These are phyloP conservation scores for Diutina catenulata DNA, from an alignment of 1,139 yeast species.

Conservation along the genomic window DNA sequence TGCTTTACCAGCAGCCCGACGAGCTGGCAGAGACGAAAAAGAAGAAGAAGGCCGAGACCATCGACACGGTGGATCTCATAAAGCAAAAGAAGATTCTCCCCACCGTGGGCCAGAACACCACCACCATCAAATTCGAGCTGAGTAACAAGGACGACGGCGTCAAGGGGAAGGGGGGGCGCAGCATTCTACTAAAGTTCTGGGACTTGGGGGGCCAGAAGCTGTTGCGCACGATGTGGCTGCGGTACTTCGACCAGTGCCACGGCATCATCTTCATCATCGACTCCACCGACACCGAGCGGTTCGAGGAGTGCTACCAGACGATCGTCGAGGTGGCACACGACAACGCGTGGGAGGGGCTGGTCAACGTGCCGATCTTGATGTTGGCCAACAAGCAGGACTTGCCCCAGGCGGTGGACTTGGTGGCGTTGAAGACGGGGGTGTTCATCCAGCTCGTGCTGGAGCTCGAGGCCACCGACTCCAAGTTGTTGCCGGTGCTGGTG, in stretches of 20 bases:
- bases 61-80: constrained; percentile 7
- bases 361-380: constrained; percentile 72
- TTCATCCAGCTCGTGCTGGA: constrained; percentile 71
- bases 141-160: background rate
- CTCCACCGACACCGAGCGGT: constrained; percentile 71
- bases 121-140: constrained; percentile 29
- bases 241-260: constrained; percentile 77
- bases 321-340: constrained; percentile 35
- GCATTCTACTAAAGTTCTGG: constrained; percentile 70
- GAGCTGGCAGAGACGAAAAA: constrained; percentile 10
- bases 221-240: constrained; percentile 74
- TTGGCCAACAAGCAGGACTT: constrained; percentile 92
- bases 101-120: constrained; percentile 36
- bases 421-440: constrained; percentile 65
- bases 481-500: constrained; percentile 85
- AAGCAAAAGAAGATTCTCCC: constrained; percentile 35
- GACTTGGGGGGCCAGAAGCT: constrained; percentile 92
- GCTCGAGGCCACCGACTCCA: constrained; percentile 80
- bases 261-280: constrained; percentile 89
- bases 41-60: constrained; percentile 8
- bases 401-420: constrained; percentile 64
- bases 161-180: constrained; percentile 9
- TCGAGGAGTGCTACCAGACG: constrained; percentile 71
- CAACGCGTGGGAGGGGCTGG: constrained; percentile 32
- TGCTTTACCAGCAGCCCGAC: constrained; percentile 23